Percentiles rank a stretch among this genome's conserved stretches.
These are phyloP conservation scores for Aegilops longissima DNA, from an alignment of 176 grass and related monocot genomes.

Conservation along the genomic window DNA sequence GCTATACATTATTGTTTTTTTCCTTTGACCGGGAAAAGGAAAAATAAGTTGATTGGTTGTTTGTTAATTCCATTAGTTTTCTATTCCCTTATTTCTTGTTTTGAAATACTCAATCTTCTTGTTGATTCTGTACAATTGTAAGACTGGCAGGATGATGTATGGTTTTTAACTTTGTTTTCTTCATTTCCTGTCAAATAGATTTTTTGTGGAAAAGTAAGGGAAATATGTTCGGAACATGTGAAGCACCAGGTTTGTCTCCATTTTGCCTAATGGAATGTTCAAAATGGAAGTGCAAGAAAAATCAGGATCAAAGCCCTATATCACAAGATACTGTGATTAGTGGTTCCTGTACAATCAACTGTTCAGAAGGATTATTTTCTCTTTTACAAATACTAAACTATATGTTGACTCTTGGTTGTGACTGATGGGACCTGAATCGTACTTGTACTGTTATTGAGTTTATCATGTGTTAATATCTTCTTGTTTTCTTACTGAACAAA, in stretches of 20 bases:
- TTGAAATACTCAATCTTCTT: not conserved
- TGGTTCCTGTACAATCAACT: not conserved
- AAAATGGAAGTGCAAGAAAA: not conserved
- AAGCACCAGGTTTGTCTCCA: constrained; percentile 12
- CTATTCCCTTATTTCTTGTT: not conserved
- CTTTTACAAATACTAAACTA: constrained; percentile 11
- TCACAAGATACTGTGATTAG: constrained; percentile 14
- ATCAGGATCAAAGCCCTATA: constrained; percentile 7
- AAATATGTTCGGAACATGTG: not conserved
- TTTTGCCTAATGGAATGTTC: constrained; percentile 2
- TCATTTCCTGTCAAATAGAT: constrained; percentile 10
- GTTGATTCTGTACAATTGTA: not conserved
- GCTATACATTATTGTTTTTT: not conserved
- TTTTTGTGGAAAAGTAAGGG: not conserved
- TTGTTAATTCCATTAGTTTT: not conserved
- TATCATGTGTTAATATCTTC: not conserved
- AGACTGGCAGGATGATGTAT: not conserved
- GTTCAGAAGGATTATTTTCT: not conserved
- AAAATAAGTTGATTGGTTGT: not conserved
- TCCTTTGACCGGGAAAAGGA: not conserved
- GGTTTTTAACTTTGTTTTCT: constrained; percentile 11
- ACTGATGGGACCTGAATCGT: not conserved
- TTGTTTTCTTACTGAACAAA: not conserved
- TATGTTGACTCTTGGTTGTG: not conserved
- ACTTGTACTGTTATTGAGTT: not conserved